These are phyloP conservation scores for Houttuynia cordata DNA, from an alignment of 164 flowering plant species.

Conservation along the genomic window DNA sequence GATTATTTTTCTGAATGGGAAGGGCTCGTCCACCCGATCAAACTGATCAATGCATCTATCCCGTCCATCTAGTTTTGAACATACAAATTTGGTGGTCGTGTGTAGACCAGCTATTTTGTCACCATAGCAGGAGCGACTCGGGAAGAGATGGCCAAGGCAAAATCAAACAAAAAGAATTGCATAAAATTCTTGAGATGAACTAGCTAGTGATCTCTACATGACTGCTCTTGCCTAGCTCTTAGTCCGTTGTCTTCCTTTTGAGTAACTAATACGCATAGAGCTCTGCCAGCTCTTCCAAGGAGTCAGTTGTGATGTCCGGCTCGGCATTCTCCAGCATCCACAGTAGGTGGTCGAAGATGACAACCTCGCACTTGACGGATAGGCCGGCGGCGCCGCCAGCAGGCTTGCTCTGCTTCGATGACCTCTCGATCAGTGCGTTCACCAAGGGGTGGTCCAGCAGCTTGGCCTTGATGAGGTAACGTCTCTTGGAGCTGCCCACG, in stretches of 20 bases:
- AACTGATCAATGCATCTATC: no score
- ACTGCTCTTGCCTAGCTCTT: no score
- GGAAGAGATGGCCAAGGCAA: neutral
- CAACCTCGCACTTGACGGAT: slow-evolving; percentile 58
- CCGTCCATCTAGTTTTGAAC: no score
- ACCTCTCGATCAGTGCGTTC: slow-evolving; percentile 44
- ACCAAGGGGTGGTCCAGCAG: slow-evolving; percentile 52
- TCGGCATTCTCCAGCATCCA: slow-evolving; percentile 80
- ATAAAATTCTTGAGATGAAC: no score
- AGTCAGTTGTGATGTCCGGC: slow-evolving; percentile 30
- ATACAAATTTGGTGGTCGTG: no score
- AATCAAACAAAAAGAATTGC: no score
- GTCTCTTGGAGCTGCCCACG: slow-evolving; percentile 54
- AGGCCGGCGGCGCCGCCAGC: slow-evolving; percentile 3
- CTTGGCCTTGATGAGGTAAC: slow-evolving; percentile 45
- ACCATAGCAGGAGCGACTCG: no score
- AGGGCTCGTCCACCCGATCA: no score
- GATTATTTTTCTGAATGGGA: no score
- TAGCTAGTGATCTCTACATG: no score
- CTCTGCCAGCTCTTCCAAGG: slow-evolving; percentile 54
- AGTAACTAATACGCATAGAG: slow-evolving; percentile 38
- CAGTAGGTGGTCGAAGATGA: slow-evolving; percentile 69
- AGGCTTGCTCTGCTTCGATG: slow-evolving; percentile 14
- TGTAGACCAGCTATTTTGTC: no score
- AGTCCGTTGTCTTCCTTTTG: neutral